These are phyloP conservation scores for Coniochaeta sp. DNA, from an alignment of 2,329 filamentous ascomycete genomes.

Conservation along the genomic window DNA sequence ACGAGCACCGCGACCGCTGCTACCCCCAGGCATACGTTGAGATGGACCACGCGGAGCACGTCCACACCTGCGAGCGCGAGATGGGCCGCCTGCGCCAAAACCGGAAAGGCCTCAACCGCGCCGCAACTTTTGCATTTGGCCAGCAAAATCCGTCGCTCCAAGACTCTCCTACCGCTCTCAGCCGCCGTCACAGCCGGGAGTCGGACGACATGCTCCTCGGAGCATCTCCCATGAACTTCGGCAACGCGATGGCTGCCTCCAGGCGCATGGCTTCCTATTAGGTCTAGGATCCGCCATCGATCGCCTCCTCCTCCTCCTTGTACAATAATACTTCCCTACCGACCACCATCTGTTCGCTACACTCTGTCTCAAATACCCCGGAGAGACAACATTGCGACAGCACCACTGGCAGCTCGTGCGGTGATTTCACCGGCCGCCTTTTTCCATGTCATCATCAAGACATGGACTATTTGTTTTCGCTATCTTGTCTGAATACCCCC, in stretches of 20 bases:
- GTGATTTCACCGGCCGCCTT: no score
- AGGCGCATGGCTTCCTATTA: conserved; percentile 52
- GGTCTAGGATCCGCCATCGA: neutral
- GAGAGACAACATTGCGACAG: neutral
- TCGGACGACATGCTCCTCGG: conserved; percentile 34
- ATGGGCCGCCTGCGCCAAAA: conserved; percentile 85
- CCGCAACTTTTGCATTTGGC: conserved; percentile 93
- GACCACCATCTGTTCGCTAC: neutral
- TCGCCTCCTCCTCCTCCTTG: no score
- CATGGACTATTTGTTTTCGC: no score
- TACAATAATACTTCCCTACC: neutral
- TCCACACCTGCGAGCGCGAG: conserved; percentile 87
- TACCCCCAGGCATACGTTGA: conserved; percentile 94
- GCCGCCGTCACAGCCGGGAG: conserved; percentile 32
- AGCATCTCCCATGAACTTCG: conserved; percentile 33
- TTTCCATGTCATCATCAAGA: no score
- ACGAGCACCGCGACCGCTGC: conserved; percentile 70
- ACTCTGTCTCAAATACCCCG: neutral
- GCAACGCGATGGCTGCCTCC: conserved; percentile 43
- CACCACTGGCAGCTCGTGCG: no score
- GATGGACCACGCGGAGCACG: conserved; percentile 90
- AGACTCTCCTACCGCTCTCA: conserved; percentile 52
- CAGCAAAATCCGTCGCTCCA: conserved; percentile 53
- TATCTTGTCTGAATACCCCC: no score
- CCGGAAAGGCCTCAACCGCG: conserved; percentile 75